Evolutionary conservation across 2,329 filamentous ascomycete species (phyloP).

Genomic region (Aspergillus ochraceus): DNA sequence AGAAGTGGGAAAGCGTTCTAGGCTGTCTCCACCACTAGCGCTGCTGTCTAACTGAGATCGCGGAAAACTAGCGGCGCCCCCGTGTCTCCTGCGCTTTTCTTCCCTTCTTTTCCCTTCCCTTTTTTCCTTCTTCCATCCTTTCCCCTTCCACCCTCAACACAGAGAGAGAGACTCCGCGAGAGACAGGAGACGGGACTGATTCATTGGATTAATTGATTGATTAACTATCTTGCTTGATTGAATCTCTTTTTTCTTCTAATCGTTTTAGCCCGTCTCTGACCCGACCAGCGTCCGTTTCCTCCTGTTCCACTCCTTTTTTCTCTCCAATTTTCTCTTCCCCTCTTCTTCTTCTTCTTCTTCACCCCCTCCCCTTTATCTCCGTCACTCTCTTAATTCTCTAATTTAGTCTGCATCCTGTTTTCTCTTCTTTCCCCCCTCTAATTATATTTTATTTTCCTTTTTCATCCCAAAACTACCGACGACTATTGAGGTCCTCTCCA

Average conservation of each 20-base stretch:
- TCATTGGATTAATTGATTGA: background rate
- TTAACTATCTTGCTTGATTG: too few species aligned
- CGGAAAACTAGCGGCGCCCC: background rate
- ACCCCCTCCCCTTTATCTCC: conserved; percentile 8
- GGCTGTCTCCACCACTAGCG: conserved; percentile 2
- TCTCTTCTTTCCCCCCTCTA: conserved; percentile 1
- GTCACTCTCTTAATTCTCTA: conserved; percentile 5
- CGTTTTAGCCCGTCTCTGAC: background rate
- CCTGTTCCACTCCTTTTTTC: conserved; percentile 8
- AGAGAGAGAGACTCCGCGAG: too few species aligned
- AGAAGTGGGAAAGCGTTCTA: background rate
- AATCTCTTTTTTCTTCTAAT: background rate
- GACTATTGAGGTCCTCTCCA: background rate
- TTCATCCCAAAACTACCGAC: too few species aligned
- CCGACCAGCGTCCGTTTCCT: background rate
- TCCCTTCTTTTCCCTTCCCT: background rate
- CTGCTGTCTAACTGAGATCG: background rate
- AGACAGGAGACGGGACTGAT: background rate
- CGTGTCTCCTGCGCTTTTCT: conserved; percentile 2
- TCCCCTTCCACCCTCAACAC: background rate
- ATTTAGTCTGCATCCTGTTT: background rate
- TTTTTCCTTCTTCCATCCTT: conserved; percentile 3
- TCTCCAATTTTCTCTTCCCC: conserved; percentile 11
- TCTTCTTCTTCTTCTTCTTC: conserved; percentile 8
- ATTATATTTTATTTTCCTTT: conserved; percentile 7